Evolutionary conservation across 1,139 yeast species (phyloP), one percentile per base, ranked within the genome.

Genomic region (Chernovozyma aurita): DNA sequence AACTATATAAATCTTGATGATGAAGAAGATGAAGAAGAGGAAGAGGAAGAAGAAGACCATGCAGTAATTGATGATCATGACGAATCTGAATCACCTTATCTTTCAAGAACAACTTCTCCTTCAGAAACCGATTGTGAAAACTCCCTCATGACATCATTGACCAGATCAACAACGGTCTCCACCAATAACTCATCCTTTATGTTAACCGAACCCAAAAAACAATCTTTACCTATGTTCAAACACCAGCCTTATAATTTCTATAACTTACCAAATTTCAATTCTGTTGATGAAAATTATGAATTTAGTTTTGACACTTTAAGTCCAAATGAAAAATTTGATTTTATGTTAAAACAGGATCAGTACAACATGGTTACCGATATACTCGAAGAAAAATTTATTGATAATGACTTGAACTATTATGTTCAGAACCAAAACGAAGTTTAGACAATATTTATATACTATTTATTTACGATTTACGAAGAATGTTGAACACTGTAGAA

Each of bases 81-180:
- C 13, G 59, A 57, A 22, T 52, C 50, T 25, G 62, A 53, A 28
- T 51, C 57, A 21, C 56, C 61, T n/a, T 51, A 53, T 25, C 58
- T 68, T 34, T 63, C 71, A 14, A 50, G 73, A 35, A 65, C 70
- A 24, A 61, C 69, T 1, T 63, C 71, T 7, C 73, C 73, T 4
- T 53, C 59, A 16, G 69, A 63, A 37, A 48, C 53, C 14, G 70
- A 61, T 44, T 60, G 60, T 35, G 63, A 59, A 27, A 60, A 56
- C 39, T 59, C 65, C 29, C 53, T 68, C 37, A 66, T 67, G 73
- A 49, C 63, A 29, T 48, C 68, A 4, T 56, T 69, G 37, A 68
- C 75, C 1, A 50, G 75, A 38, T 63, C 72, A 8, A 68, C 74
- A n/a, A 68, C 75, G 3, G 69, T 66, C 3, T 60, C 67, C 3